Conservation (phyloP, 78 protist species). For the Dictyostelium firmibasis region DNA sequence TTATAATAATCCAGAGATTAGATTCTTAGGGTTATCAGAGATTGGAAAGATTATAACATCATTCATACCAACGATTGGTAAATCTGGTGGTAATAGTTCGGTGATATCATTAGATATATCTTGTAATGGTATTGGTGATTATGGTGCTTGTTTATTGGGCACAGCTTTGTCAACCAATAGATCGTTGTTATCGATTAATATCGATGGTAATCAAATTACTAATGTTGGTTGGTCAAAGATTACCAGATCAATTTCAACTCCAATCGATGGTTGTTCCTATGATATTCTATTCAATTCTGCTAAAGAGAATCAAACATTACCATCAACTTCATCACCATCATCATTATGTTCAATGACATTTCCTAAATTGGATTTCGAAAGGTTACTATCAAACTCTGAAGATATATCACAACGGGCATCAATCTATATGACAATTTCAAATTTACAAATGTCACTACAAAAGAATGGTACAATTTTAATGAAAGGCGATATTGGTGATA, state of each 20-base stretch:
- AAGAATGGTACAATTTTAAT: slow-evolving; percentile 20
- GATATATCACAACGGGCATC: background rate
- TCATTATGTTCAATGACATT: slow-evolving; percentile 24
- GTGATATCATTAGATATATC: slow-evolving; percentile 27
- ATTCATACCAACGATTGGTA: slow-evolving; percentile 28
- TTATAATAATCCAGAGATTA: slow-evolving; percentile 46
- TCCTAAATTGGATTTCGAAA: slow-evolving; percentile 42
- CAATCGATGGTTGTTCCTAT: background rate
- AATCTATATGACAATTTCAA: slow-evolving; percentile 7
- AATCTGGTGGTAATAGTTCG: slow-evolving; percentile 5
- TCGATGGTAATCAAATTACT: slow-evolving; percentile 51
- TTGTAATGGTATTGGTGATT: slow-evolving; percentile 46
- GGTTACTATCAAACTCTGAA: slow-evolving; percentile 1
- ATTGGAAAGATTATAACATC: slow-evolving; percentile 28
- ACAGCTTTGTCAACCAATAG: background rate
- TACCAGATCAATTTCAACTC: background rate
- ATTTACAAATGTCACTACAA: slow-evolving; percentile 46
- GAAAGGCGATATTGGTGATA: background rate
- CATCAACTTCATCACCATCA: background rate
- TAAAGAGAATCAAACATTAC: slow-evolving; percentile 12
- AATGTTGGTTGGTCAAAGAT: slow-evolving; percentile 48
- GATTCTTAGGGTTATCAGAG: slow-evolving; percentile 8
- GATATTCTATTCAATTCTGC: background rate
- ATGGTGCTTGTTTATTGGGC: slow-evolving; percentile 33
- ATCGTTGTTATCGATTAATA: slow-evolving; percentile 7